phyloP scores from a whole-genome alignment of 225 moss, liverwort and hornwort genomes.

The Antitrichia curtipendula region DNA sequence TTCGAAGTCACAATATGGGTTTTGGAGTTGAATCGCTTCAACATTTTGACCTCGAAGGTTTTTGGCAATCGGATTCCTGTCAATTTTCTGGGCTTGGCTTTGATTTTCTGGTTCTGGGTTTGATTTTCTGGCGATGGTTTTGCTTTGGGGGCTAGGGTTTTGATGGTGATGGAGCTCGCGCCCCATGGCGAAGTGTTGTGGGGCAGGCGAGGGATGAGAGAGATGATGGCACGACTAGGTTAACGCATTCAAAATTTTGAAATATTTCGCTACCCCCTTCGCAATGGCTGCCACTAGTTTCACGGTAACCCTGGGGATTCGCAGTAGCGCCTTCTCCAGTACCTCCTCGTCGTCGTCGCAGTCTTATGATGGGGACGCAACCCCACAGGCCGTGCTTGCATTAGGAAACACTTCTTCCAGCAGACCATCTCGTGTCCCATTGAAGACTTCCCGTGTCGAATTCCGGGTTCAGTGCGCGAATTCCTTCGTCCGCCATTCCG shows the following conservation, averaged over 20 bases:
- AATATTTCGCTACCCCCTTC: neutral
- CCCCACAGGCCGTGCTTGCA: neutral
- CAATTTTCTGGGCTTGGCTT: neutral
- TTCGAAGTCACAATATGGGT: neutral
- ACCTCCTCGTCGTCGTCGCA: neutral
- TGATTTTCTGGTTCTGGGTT: neutral
- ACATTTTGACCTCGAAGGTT: neutral
- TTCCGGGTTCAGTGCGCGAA: neutral
- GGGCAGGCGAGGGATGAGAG: neutral
- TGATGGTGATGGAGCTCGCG: neutral
- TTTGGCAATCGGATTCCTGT: neutral
- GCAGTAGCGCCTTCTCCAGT: neutral
- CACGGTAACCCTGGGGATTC: neutral
- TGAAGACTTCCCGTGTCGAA: neutral
- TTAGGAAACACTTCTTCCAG: neutral
- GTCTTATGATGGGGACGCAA: neutral
- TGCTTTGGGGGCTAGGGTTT: neutral
- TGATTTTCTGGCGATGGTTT: neutral
- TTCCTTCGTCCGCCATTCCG: neutral
- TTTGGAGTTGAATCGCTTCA: neutral
- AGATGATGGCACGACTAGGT: neutral
- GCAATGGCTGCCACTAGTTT: conserved; percentile 27
- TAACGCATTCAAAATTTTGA: neutral
- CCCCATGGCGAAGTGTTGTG: neutral
- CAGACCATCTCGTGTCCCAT: neutral